phyloP scores from a whole-genome alignment of 2,329 filamentous ascomycete species.

The Sarocladiaceae sp. region DNA sequence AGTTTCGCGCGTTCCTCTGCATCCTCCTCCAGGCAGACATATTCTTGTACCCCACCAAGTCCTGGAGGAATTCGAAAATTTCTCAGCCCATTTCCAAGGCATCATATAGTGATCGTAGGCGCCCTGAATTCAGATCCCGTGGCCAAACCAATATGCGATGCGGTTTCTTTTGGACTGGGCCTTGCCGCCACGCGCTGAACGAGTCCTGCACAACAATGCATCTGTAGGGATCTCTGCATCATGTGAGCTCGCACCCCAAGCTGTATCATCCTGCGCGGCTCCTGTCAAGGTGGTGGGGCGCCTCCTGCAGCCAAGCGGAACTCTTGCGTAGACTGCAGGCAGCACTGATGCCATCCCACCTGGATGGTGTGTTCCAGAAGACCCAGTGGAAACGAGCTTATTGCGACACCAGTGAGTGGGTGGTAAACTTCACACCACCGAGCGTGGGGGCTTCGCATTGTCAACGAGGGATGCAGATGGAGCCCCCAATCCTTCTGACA shows the following conservation, averaged over 20 bases:
- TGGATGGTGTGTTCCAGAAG: conserved; percentile 6
- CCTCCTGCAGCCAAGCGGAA: conserved; percentile 3
- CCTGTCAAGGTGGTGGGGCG: neutral
- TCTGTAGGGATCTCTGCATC: conserved; percentile 4
- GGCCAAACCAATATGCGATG: neutral
- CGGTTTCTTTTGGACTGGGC: no score
- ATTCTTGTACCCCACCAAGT: neutral
- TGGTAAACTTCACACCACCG: no score
- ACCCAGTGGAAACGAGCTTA: conserved; percentile 1
- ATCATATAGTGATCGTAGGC: no score
- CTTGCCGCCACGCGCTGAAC: neutral
- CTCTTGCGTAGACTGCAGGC: neutral
- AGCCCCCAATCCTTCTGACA: no score
- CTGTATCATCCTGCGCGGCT: conserved; percentile 2
- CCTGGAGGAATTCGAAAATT: neutral
- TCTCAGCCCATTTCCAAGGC: no score
- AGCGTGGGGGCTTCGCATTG: conserved; percentile 7
- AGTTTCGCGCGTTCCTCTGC: no score
- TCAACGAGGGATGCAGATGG: no score
- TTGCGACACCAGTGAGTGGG: no score
- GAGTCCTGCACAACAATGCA: neutral
- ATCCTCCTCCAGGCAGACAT: neutral
- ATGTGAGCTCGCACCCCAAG: neutral
- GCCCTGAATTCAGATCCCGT: no score
- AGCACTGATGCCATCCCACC: conserved; percentile 1